Percentiles rank a stretch among this genome's conserved stretches.
These are phyloP conservation scores for Silene coronaria DNA, from an alignment of 179 eudicot genomes.

Conservation along the genomic window DNA sequence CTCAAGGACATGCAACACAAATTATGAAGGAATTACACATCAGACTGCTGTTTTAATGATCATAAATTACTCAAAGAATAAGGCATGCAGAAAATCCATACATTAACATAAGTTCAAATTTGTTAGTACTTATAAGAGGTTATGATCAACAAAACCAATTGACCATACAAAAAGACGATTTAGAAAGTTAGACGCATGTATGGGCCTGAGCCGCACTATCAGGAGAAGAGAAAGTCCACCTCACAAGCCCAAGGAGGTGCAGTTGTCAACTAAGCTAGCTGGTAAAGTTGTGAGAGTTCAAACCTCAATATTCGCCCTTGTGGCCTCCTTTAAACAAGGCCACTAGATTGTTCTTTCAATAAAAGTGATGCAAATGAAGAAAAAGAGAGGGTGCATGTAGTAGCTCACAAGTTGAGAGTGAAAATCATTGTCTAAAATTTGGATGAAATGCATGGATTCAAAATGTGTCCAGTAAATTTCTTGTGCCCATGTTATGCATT, in stretches of 20 bases:
- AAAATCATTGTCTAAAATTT: slow-evolving; percentile 30
- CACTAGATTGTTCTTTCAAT: not conserved
- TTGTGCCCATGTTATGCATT: slow-evolving; percentile 36
- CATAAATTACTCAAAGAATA: not conserved
- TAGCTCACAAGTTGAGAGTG: slow-evolving; percentile 45
- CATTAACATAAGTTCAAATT: not conserved
- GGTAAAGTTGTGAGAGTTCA: too few relatives aligned
- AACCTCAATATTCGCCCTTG: too few relatives aligned
- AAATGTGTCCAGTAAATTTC: slow-evolving; percentile 49
- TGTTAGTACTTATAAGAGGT: too few relatives aligned
- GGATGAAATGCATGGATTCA: slow-evolving; percentile 39
- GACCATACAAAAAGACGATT: too few relatives aligned
- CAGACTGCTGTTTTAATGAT: not conserved
- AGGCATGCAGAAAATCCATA: not conserved
- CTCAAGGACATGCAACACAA: not conserved
- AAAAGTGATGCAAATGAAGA: slow-evolving; percentile 9
- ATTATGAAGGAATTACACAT: not conserved
- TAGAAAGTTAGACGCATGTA: too few relatives aligned
- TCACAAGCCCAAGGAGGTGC: not conserved
- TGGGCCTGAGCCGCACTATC: too few relatives aligned
- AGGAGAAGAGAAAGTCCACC: not conserved
- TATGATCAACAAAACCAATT: too few relatives aligned
- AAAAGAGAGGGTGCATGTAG: not conserved
- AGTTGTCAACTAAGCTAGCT: too few relatives aligned
- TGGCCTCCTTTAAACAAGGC: too few relatives aligned